Evolutionary conservation across 768 basidiomycete species (phyloP).

Genomic region (Amanita exitialis): DNA sequence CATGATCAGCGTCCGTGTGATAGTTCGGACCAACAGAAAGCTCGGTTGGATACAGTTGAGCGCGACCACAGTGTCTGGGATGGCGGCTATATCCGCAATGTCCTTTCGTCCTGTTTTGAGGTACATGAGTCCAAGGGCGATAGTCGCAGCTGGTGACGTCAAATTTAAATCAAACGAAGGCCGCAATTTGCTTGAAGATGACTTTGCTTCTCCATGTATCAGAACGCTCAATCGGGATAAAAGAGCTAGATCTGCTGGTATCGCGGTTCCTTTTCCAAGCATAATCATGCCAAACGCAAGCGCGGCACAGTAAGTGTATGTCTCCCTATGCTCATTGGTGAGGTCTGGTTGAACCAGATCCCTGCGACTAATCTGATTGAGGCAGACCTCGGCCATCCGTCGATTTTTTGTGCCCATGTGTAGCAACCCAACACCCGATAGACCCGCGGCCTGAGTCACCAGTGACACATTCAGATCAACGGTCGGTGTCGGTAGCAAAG

Average conservation of each 20-base stretch:
- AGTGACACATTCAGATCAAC: conserved; percentile 88
- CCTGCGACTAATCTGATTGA: conserved; percentile 71
- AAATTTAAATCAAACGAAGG: conserved; percentile 75
- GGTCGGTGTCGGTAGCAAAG: conserved; percentile 76
- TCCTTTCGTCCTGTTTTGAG: conserved; percentile 76
- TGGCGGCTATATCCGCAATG: conserved; percentile 73
- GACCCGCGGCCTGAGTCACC: conserved; percentile 81
- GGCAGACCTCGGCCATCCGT: conserved; percentile 87
- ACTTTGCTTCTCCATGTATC: conserved; percentile 61
- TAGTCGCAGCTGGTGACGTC: conserved; percentile 85
- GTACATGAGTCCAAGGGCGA: conserved; percentile 91
- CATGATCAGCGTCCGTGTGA: conserved; percentile 73
- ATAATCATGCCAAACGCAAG: conserved; percentile 95
- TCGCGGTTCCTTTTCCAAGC: conserved; percentile 75
- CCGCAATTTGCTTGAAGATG: conserved; percentile 22
- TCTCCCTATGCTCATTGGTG: conserved; percentile 83
- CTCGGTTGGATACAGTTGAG: conserved; percentile 84
- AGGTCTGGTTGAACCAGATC: conserved; percentile 76
- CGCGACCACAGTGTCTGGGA: conserved; percentile 72
- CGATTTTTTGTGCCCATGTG: conserved; percentile 84
- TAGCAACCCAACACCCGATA: conserved; percentile 81
- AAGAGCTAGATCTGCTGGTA: conserved; percentile 67
- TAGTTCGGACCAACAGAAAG: conserved; percentile 73
- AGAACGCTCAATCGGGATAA: conserved; percentile 62
- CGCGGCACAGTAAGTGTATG: conserved; percentile 83